A percentile compares a stretch with the other conserved stretches of the same genome.
These are phyloP conservation scores for Epicoccum sorghinum DNA, from an alignment of 2,329 filamentous ascomycete genomes.

Conservation along the genomic window DNA sequence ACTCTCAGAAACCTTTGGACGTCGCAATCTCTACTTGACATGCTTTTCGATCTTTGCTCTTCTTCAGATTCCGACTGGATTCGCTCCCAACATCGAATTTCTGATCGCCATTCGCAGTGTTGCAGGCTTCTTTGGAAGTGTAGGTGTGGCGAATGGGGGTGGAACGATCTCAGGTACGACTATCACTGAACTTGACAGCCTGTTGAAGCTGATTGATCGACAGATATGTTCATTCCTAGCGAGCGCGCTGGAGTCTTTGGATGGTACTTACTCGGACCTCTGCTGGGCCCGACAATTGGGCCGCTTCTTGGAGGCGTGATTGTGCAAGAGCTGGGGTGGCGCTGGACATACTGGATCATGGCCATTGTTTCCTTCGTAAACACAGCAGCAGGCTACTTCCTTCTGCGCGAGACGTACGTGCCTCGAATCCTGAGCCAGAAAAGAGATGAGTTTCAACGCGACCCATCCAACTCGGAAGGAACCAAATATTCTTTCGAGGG, in stretches of 20 bases:
- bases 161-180: slow-evolving; percentile 49
- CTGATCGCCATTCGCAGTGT: slow-evolving; percentile 55
- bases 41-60: slow-evolving; percentile 55
- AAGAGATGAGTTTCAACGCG: slow-evolving; percentile 44
- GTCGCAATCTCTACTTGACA: slow-evolving; percentile 52
- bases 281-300: slow-evolving; percentile 52
- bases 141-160: slow-evolving; percentile 59
- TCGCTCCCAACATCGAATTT: slow-evolving; percentile 54
- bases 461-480: slow-evolving; percentile 28
- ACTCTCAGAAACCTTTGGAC: slow-evolving; percentile 55
- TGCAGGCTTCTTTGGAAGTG: slow-evolving; percentile 57
- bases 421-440: slow-evolving; percentile 48
- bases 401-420: slow-evolving; percentile 54
- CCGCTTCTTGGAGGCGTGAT: slow-evolving; percentile 54
- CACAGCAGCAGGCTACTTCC: slow-evolving; percentile 51
- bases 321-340: slow-evolving; percentile 53
- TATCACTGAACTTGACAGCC: not conserved
- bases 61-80: slow-evolving; percentile 55
- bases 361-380: slow-evolving; percentile 50
- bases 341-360: slow-evolving; percentile 57
- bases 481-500: slow-evolving; percentile 51
- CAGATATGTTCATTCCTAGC: slow-evolving; percentile 57
- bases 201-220: slow-evolving; percentile 10
- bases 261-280: slow-evolving; percentile 53
- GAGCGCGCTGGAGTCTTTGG: slow-evolving; percentile 55